Conservation (phyloP, 345 rosid species). For the Rhodamnia argentea region DNA sequence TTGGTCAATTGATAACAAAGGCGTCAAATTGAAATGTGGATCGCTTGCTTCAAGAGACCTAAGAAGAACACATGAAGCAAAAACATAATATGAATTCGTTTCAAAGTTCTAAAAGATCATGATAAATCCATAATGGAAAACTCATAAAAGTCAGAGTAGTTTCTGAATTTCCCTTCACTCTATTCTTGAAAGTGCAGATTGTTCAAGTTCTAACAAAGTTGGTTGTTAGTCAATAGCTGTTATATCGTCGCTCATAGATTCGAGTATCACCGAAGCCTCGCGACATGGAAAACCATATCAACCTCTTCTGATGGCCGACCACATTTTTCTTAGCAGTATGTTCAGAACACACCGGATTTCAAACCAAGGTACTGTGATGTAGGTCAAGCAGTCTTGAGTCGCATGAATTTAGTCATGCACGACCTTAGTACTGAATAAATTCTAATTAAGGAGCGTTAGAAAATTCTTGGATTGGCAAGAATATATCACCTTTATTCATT, state of each 20-base stretch:
- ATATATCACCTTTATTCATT: not conserved
- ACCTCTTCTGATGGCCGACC: too few species aligned
- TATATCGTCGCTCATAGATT: not conserved
- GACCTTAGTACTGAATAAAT: not conserved
- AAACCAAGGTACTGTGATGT: not conserved
- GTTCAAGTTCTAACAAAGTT: not conserved
- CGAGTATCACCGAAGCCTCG: not conserved
- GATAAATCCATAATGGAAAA: not conserved
- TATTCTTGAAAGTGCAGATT: not conserved
- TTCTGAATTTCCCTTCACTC: not conserved
- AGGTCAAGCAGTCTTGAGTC: not conserved
- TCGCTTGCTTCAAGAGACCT: not conserved
- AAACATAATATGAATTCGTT: not conserved
- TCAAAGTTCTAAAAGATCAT: not conserved
- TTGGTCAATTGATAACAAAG: too few species aligned
- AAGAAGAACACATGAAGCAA: not conserved
- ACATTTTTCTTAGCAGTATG: not conserved
- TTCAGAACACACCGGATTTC: not conserved
- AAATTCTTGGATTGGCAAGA: not conserved
- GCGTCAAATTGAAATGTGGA: not conserved
- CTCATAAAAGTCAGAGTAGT: not conserved
- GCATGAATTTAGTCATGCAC: not conserved
- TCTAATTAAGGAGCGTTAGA: not conserved
- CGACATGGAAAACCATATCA: not conserved
- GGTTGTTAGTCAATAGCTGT: not conserved